These are phyloP conservation scores for Euclidium syriacum DNA, from an alignment of 345 rosid species.

Conservation along the genomic window DNA sequence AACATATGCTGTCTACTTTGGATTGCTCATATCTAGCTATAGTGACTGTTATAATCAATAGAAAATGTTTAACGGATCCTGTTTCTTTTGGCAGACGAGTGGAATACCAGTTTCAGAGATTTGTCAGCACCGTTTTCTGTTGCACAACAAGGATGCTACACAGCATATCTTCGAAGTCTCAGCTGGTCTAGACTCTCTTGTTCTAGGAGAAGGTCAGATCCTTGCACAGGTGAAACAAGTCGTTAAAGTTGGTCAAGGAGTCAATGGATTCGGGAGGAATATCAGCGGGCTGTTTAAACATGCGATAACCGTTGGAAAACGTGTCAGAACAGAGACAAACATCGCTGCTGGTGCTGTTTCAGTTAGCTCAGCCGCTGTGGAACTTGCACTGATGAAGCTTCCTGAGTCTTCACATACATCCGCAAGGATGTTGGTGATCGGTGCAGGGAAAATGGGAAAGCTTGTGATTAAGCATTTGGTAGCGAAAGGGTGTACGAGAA, in stretches of 20 bases:
- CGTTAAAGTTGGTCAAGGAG: slow-evolving; percentile 73
- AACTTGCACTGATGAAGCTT: slow-evolving; percentile 66
- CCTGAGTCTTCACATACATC: slow-evolving; percentile 42
- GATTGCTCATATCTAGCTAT: not conserved
- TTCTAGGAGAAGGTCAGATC: slow-evolving; percentile 79
- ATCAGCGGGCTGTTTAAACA: slow-evolving; percentile 71
- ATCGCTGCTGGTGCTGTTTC: slow-evolving; percentile 78
- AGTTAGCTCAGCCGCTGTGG: slow-evolving; percentile 77
- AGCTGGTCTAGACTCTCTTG: slow-evolving; percentile 85
- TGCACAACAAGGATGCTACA: slow-evolving; percentile 85
- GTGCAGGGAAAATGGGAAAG: slow-evolving; percentile 86
- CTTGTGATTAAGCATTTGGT: slow-evolving; percentile 77
- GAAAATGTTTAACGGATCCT: not conserved
- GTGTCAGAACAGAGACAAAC: slow-evolving; percentile 71
- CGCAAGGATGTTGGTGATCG: slow-evolving; percentile 58
- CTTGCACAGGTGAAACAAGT: slow-evolving; percentile 80
- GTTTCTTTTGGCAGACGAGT: slow-evolving; percentile 54
- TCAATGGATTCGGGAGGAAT: slow-evolving; percentile 66
- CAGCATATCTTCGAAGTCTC: slow-evolving; percentile 88
- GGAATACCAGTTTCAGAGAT: slow-evolving; percentile 68
- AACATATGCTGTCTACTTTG: not conserved
- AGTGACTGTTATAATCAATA: not conserved
- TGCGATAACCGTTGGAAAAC: slow-evolving; percentile 66
- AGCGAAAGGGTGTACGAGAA: slow-evolving; percentile 60
- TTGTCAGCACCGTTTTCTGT: slow-evolving; percentile 71